Conservation (phyloP, 148 eudicot species). For the Cornus controversa region DNA sequence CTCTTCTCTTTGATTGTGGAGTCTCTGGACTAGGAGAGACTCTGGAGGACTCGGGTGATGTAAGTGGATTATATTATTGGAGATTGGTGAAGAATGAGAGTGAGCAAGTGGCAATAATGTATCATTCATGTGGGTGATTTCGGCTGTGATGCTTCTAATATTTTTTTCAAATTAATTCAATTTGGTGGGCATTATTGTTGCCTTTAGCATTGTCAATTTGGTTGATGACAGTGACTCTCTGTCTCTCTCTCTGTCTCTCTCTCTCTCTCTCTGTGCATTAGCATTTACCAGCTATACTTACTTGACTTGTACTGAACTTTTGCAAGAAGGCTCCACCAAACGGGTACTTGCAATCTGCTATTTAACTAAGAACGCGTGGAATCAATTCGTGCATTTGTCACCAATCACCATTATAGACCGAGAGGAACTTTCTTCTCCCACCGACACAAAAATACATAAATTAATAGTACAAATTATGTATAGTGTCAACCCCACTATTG, state of each 20-base stretch:
- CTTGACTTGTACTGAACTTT: neutral
- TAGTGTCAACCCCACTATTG: no score
- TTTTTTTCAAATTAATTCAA: neutral
- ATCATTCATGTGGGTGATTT: neutral
- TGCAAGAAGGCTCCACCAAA: neutral
- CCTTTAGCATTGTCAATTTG: neutral
- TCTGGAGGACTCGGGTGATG: neutral
- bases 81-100: neutral
- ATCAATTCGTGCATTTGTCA: neutral
- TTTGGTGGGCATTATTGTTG: neutral
- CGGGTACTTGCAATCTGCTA: neutral
- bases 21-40: neutral
- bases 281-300: neutral
- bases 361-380: neutral
- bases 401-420: neutral
- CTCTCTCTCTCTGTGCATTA: neutral
- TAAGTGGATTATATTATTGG: neutral
- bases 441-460: neutral
- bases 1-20: neutral
- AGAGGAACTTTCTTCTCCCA: neutral
- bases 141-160: neutral
- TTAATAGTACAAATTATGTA: no score
- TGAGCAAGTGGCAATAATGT: neutral
- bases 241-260: neutral
- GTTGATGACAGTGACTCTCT: conserved; percentile 42